Percentiles rank a stretch among this genome's conserved stretches.
These are phyloP conservation scores for Bolboschoenoplectus hybrid DNA, from an alignment of 202 grass and related monocot genomes.

Conservation along the genomic window DNA sequence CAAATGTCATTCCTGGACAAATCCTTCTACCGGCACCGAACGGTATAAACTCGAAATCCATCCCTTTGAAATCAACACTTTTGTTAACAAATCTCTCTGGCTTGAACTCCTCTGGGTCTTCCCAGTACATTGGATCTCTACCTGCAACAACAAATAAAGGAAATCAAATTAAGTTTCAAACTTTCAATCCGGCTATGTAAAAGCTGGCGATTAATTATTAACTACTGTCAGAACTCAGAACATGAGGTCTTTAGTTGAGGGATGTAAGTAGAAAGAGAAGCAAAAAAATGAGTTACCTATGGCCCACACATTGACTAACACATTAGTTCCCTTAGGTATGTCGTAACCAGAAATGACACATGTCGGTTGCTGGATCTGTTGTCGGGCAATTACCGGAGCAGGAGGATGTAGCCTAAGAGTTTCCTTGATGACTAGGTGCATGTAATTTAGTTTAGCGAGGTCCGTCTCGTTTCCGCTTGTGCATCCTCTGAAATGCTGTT, in stretches of 20 bases:
- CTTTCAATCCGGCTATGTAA: neutral
- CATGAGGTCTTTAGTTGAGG: neutral
- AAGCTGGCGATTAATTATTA: neutral
- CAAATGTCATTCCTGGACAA: slow-evolving; percentile 41
- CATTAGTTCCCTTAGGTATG: slow-evolving; percentile 28
- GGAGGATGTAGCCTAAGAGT: slow-evolving; percentile 43
- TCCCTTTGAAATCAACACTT: slow-evolving; percentile 40
- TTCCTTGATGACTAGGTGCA: slow-evolving; percentile 43
- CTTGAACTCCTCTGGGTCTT: slow-evolving; percentile 27
- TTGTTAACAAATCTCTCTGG: slow-evolving; percentile 40
- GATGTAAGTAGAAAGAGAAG: neutral
- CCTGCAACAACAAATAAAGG: neutral
- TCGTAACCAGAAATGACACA: slow-evolving; percentile 32
- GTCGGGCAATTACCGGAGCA: slow-evolving; percentile 18
- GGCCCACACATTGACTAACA: slow-evolving; percentile 37
- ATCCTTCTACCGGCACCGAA: slow-evolving; percentile 45
- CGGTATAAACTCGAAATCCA: slow-evolving; percentile 40
- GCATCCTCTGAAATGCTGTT: slow-evolving; percentile 13
- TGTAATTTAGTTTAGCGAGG: slow-evolving; percentile 32
- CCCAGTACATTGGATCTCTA: slow-evolving; percentile 38
- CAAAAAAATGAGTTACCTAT: slow-evolving; percentile 17
- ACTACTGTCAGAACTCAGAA: neutral
- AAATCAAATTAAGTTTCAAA: neutral
- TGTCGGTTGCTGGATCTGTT: slow-evolving; percentile 20
- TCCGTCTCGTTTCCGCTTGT: slow-evolving; percentile 20